These are phyloP conservation scores for Lepidium africanum DNA, from an alignment of 345 rosid species.

Conservation along the genomic window DNA sequence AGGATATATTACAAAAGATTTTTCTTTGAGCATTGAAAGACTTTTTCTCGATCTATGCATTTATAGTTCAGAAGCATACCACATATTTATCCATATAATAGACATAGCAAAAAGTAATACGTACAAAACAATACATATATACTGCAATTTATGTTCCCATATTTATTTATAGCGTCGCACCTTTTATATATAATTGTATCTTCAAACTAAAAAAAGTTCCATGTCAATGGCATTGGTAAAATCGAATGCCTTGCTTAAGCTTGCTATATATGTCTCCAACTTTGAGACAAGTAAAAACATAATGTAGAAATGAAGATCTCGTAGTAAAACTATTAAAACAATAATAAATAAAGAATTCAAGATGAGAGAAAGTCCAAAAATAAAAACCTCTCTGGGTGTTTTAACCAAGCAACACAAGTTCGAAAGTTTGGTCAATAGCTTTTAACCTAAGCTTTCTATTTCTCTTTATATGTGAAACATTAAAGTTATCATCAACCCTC, in stretches of 20 bases:
- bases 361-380: slow-evolving; percentile 6
- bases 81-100: no score
- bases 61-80: no score
- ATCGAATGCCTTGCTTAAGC: slow-evolving; percentile 29
- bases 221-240: slow-evolving; percentile 20
- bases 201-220: background rate
- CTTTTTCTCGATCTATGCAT: no score
- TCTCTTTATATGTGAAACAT: slow-evolving; percentile 42
- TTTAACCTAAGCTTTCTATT: slow-evolving; percentile 31
- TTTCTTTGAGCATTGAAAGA: no score
- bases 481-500: slow-evolving; percentile 3
- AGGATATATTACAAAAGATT: background rate
- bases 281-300: slow-evolving; percentile 17
- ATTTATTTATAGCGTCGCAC: background rate
- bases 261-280: slow-evolving; percentile 32
- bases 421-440: slow-evolving; percentile 37
- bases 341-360: background rate
- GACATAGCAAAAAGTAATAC: no score
- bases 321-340: slow-evolving; percentile 20
- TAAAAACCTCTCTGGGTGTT: background rate
- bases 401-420: slow-evolving; percentile 16
- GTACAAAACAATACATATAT: no score
- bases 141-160: no score
- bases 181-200: background rate
- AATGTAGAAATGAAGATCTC: slow-evolving; percentile 22